Evolutionary conservation across 2,329 filamentous ascomycete genomes (phyloP).

Genomic region (Nemania sp.): DNA sequence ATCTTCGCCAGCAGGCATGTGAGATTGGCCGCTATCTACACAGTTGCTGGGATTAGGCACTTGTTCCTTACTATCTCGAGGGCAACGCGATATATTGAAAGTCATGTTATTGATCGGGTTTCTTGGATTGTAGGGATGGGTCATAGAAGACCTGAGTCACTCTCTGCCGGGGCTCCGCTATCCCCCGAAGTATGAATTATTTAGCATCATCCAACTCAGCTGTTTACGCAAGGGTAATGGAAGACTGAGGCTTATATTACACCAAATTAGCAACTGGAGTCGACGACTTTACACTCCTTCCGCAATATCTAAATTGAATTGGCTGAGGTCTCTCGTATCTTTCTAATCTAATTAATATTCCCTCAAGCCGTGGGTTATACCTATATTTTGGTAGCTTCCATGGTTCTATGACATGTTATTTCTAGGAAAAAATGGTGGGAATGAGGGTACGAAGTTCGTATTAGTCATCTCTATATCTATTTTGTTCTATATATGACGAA

Average conservation of each 20-base stretch:
- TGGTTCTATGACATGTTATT: too few species aligned
- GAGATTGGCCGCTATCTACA: slow-evolving; percentile 2
- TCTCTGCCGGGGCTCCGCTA: background rate
- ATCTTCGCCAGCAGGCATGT: slow-evolving; percentile 25
- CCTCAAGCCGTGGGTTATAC: too few species aligned
- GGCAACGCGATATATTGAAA: background rate
- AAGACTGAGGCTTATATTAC: background rate
- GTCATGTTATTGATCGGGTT: background rate
- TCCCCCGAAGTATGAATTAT: background rate
- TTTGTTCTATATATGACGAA: slow-evolving; percentile 1
- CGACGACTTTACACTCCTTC: too few species aligned
- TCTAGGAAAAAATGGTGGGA: background rate
- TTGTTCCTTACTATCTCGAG: background rate
- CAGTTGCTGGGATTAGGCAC: background rate
- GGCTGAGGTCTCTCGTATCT: too few species aligned
- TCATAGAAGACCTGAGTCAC: background rate
- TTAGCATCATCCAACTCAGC: background rate
- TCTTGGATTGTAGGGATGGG: background rate
- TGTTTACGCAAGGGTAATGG: background rate
- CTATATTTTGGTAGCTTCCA: too few species aligned
- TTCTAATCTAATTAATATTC: too few species aligned
- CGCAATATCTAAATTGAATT: too few species aligned
- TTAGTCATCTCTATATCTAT: background rate
- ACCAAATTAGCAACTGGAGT: too few species aligned
- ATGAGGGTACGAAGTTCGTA: background rate